Evolutionary conservation across 192 early-diverging fungal species (phyloP).

Genomic region (Podila horticola): DNA sequence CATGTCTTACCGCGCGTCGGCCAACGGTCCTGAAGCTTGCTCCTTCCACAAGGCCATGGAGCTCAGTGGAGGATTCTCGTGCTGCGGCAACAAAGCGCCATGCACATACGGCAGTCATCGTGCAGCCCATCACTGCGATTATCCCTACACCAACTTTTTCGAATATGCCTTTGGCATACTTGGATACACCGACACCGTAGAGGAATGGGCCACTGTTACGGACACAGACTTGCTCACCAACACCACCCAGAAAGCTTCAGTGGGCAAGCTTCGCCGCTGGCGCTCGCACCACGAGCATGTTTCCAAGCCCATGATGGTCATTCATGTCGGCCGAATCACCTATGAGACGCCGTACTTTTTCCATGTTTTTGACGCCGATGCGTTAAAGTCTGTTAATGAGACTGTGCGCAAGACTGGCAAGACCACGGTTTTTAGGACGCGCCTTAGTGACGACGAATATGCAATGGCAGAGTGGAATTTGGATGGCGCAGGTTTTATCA

Average conservation of each 20-base stretch:
- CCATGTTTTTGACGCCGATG: slow-evolving; percentile 29
- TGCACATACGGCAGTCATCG: slow-evolving; percentile 39
- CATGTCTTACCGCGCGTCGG: slow-evolving; percentile 43
- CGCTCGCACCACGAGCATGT: slow-evolving; percentile 19
- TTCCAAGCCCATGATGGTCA: slow-evolving; percentile 46
- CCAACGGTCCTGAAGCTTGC: slow-evolving; percentile 47
- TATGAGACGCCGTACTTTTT: slow-evolving; percentile 46
- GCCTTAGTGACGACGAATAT: slow-evolving; percentile 19
- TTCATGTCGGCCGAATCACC: slow-evolving; percentile 52
- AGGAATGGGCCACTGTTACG: slow-evolving; percentile 29
- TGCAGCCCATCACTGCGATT: slow-evolving; percentile 47
- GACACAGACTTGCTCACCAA: slow-evolving; percentile 39
- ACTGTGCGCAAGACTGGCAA: slow-evolving; percentile 9
- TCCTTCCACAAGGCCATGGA: slow-evolving; percentile 40
- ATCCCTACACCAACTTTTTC: slow-evolving; percentile 49
- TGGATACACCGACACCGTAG: slow-evolving; percentile 49
- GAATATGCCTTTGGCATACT: slow-evolving; percentile 30
- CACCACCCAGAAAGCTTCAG: slow-evolving; percentile 24
- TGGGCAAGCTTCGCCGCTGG: slow-evolving; percentile 56
- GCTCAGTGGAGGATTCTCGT: slow-evolving; percentile 24
- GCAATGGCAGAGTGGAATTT: slow-evolving; percentile 56
- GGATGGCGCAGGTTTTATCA: slow-evolving; percentile 35
- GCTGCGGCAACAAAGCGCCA: slow-evolving; percentile 44
- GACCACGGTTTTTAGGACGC: slow-evolving; percentile 30
- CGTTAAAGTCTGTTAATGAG: slow-evolving; percentile 24